These are phyloP conservation scores for Fraxinus nigra DNA, from an alignment of 305 asterid genomes.

Conservation along the genomic window DNA sequence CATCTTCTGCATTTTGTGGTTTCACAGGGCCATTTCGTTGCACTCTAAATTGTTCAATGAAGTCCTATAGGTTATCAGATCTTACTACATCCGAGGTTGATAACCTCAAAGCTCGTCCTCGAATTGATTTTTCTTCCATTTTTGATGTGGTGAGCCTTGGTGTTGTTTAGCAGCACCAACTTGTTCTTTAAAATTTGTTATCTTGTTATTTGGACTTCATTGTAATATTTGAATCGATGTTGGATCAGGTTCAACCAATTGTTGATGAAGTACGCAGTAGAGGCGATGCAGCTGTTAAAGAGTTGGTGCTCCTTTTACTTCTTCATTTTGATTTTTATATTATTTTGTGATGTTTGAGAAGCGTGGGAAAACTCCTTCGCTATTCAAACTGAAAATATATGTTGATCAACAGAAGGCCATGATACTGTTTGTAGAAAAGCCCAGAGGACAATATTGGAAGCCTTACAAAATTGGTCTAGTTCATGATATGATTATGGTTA, in stretches of 20 bases:
- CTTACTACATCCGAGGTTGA: conserved; percentile 73
- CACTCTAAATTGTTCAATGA: conserved; percentile 65
- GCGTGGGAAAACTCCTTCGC: not conserved
- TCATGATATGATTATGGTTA: not conserved
- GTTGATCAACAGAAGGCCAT: not conserved
- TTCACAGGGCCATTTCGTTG: conserved; percentile 47
- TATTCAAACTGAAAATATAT: not conserved
- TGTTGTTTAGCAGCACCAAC: not conserved
- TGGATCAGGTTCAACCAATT: conserved; percentile 86
- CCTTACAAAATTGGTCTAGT: not conserved
- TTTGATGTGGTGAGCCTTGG: conserved; percentile 62
- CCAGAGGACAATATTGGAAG: not conserved
- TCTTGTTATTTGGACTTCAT: not conserved
- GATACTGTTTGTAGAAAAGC: not conserved
- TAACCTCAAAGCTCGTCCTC: conserved; percentile 83
- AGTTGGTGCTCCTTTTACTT: conserved; percentile 56
- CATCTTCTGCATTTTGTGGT: conserved; percentile 19
- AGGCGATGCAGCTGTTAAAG: conserved; percentile 93
- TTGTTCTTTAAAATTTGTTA: not conserved
- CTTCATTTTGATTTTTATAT: conserved; percentile 16
- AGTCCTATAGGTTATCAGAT: conserved; percentile 78
- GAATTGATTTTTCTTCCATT: conserved; percentile 81
- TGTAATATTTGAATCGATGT: conserved; percentile 7
- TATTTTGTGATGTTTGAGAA: conserved; percentile 15
- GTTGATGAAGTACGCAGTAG: conserved; percentile 76